These are phyloP conservation scores for Leptographium flavum DNA, from an alignment of 2,329 filamentous ascomycete genomes.

Conservation along the genomic window DNA sequence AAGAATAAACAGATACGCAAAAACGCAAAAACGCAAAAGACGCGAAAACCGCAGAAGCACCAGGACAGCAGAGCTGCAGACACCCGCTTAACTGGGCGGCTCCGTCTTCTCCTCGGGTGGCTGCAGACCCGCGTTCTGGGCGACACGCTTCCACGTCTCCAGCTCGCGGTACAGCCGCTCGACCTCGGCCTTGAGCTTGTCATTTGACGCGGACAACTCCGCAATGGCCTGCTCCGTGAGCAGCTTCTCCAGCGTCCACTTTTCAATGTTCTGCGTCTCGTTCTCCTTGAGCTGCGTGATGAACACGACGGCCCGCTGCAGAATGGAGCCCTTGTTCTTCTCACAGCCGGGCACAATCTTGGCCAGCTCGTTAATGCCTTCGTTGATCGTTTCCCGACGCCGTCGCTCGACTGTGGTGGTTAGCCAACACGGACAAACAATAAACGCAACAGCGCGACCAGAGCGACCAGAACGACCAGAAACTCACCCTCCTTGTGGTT, in stretches of 20 bases:
- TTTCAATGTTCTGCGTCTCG: constrained; percentile 84
- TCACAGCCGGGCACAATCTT: constrained; percentile 97
- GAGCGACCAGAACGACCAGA: too few relatives aligned
- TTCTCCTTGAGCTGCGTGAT: constrained; percentile 92
- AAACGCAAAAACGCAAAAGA: neutral
- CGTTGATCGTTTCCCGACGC: constrained; percentile 94
- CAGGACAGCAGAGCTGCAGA: too few relatives aligned
- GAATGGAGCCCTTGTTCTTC: constrained; percentile 96
- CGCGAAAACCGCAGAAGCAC: too few relatives aligned
- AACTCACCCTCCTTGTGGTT: constrained; percentile 95
- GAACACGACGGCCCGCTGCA: constrained; percentile 85
- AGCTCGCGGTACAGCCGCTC: constrained; percentile 65
- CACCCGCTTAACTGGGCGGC: constrained; percentile 9
- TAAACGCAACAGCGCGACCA: too few relatives aligned
- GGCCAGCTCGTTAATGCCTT: constrained; percentile 93
- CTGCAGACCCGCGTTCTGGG: constrained; percentile 43
- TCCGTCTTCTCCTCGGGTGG: constrained; percentile 25
- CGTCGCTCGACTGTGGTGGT: constrained; percentile 67
- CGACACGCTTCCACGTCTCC: constrained; percentile 63
- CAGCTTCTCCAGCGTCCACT: constrained; percentile 85
- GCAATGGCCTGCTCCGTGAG: constrained; percentile 78
- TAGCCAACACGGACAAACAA: too few relatives aligned
- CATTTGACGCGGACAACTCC: constrained; percentile 75
- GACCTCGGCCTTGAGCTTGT: constrained; percentile 71
- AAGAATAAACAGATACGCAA: neutral